Evolutionary conservation across 768 basidiomycete genomes (phyloP).

Genomic region (Calocera cornea): DNA sequence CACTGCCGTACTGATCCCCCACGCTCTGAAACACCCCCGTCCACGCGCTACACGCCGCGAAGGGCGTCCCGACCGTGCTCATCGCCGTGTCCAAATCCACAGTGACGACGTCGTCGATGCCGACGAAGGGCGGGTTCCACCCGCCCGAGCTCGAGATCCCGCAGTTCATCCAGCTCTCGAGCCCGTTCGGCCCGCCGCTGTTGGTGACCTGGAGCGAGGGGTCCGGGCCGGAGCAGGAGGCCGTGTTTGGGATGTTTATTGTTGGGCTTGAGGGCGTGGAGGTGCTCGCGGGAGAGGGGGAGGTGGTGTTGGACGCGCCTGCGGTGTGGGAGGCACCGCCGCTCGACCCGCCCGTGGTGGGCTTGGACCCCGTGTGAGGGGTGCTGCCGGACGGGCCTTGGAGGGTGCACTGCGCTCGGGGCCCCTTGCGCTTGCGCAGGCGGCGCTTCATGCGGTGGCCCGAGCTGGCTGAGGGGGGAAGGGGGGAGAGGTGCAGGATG

Average conservation of each 20-base stretch:
- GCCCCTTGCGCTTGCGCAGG: too few relatives aligned
- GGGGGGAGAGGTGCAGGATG: too few relatives aligned
- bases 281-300: neutral
- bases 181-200: slow-evolving; percentile 23
- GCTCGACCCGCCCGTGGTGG: neutral
- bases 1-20: neutral
- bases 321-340: neutral
- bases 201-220: neutral
- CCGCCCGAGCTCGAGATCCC: slow-evolving; percentile 42
- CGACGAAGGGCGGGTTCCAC: slow-evolving; percentile 60
- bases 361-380: too few relatives aligned
- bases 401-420: too few relatives aligned
- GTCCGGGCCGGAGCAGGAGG: neutral
- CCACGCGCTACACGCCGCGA: neutral
- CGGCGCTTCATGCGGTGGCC: too few relatives aligned
- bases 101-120: slow-evolving; percentile 32
- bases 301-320: neutral
- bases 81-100: neutral
- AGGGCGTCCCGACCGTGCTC: slow-evolving; percentile 3
- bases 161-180: slow-evolving; percentile 61
- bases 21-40: neutral
- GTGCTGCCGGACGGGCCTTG: too few relatives aligned
- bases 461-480: too few relatives aligned
- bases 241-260: neutral
- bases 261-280: neutral